Evolutionary conservation across 2,329 filamentous ascomycete genomes (phyloP).

Genomic region (Fusarium abutilonis): DNA sequence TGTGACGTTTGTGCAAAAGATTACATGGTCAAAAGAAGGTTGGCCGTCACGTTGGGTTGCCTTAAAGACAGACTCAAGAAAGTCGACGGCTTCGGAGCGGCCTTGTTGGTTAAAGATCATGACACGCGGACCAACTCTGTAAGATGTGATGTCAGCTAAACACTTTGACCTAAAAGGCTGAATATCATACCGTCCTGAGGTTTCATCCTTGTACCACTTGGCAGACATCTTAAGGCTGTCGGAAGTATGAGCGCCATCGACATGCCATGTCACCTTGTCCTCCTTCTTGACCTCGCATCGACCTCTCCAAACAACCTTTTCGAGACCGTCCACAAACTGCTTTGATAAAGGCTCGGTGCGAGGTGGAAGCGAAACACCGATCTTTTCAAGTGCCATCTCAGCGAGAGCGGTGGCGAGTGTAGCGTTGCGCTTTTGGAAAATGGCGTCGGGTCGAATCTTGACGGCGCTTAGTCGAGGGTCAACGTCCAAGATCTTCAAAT

Average conservation of each 20-base stretch:
- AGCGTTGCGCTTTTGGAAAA: conserved; percentile 69
- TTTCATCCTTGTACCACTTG: conserved; percentile 77
- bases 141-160: background rate
- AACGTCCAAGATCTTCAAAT: conserved; percentile 57
- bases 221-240: conserved; percentile 87
- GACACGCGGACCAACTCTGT: conserved; percentile 54
- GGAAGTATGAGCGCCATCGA: conserved; percentile 92
- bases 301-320: conserved; percentile 80
- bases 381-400: conserved; percentile 57
- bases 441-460: conserved; percentile 61
- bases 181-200: conserved; percentile 46
- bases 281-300: conserved; percentile 74
- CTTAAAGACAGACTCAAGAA: conserved; percentile 60
- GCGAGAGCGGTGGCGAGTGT: conserved; percentile 63
- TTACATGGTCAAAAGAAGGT: conserved; percentile 72
- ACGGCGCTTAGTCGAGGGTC: conserved; percentile 59
- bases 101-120: conserved; percentile 92
- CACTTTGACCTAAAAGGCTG: background rate
- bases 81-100: conserved; percentile 62
- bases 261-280: conserved; percentile 76
- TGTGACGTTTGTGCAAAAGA: conserved; percentile 84
- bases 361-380: conserved; percentile 51
- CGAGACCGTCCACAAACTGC: conserved; percentile 77
- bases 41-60: conserved; percentile 46
- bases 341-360: conserved; percentile 59